Evolutionary conservation across 345 rosid genomes (phyloP).

Genomic region (Pelargonium nanum): DNA sequence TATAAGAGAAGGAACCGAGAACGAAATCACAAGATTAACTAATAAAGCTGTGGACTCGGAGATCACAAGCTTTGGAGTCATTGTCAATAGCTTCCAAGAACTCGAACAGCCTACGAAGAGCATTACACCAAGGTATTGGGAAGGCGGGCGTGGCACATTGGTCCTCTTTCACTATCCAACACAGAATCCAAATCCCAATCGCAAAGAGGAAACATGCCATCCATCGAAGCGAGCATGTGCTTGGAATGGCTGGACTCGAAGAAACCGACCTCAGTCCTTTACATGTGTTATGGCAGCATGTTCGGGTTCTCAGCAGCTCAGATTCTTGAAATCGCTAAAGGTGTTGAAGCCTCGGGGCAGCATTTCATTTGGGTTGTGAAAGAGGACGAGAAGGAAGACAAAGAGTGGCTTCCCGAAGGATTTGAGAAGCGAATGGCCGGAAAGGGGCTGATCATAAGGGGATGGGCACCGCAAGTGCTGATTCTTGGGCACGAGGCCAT

Average conservation of each 20-base stretch:
- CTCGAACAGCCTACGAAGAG: conserved; percentile 15
- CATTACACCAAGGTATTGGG: conserved; percentile 9
- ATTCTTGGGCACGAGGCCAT: conserved; percentile 29
- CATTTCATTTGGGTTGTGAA: conserved; percentile 12
- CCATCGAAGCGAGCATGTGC: conserved; percentile 3
- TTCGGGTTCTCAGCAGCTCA: conserved; percentile 1
- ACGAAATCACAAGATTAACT: background rate
- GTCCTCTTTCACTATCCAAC: conserved; percentile 19
- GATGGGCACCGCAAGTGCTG: conserved; percentile 35
- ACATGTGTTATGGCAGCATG: conserved; percentile 12
- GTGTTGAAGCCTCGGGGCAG: conserved; percentile 13
- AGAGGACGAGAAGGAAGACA: conserved; percentile 1
- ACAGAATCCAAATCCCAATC: conserved; percentile 3
- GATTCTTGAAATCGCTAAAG: conserved; percentile 15
- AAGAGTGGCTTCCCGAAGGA: conserved; percentile 1
- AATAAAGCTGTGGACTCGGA: conserved; percentile 1
- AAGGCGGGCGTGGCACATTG: conserved; percentile 12
- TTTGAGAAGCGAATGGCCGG: conserved; percentile 26
- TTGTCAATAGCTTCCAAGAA: conserved; percentile 15
- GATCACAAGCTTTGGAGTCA: conserved; percentile 9
- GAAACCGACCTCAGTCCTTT: conserved; percentile 13
- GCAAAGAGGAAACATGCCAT: conserved; percentile 12
- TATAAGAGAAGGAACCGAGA: conserved; percentile 1
- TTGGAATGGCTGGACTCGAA: conserved; percentile 15
- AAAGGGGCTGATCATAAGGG: conserved; percentile 26